phyloP scores from a whole-genome alignment of 352 stramenopile genomes.

The Phytopythium aichiense region DNA sequence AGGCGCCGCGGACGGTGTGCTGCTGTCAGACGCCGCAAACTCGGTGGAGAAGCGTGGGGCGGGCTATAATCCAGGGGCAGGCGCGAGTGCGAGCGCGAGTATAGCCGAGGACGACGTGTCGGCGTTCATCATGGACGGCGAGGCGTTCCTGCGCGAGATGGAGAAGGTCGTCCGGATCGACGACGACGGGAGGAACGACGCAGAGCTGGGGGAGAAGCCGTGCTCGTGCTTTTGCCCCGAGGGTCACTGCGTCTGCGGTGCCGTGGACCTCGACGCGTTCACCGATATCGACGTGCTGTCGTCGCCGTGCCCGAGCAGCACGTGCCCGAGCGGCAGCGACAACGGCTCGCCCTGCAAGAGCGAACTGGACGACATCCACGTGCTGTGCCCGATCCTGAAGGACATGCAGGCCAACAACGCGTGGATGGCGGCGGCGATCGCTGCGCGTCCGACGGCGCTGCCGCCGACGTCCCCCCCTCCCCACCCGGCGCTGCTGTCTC shows the following conservation, averaged over 20 bases:
- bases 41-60: constrained; percentile 9
- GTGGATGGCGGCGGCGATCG: constrained; percentile 7
- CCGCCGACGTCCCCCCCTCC: constrained; percentile 26
- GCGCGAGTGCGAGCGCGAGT: neutral
- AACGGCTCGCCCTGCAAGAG: constrained; percentile 20
- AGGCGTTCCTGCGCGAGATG: constrained; percentile 55
- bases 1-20: constrained; percentile 12
- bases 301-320: constrained; percentile 44
- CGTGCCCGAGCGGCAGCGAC: constrained; percentile 25
- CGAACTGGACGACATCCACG: constrained; percentile 35
- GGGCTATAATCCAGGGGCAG: constrained; percentile 9
- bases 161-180: constrained; percentile 48
- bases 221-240: constrained; percentile 7
- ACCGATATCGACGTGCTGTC: constrained; percentile 44
- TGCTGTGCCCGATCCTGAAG: constrained; percentile 14
- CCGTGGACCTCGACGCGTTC: constrained; percentile 37
- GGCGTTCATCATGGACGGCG: constrained; percentile 49
- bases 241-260: constrained; percentile 17
- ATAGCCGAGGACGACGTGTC: constrained; percentile 24
- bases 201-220: constrained; percentile 6
- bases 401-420: constrained; percentile 12
- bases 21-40: constrained; percentile 8
- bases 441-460: constrained; percentile 11
- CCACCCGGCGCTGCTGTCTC: constrained; percentile 5
- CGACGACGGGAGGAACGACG: constrained; percentile 12